Evolutionary conservation across 352 stramenopile genomes (phyloP).

Genomic region (Globisporangium radiosum): DNA sequence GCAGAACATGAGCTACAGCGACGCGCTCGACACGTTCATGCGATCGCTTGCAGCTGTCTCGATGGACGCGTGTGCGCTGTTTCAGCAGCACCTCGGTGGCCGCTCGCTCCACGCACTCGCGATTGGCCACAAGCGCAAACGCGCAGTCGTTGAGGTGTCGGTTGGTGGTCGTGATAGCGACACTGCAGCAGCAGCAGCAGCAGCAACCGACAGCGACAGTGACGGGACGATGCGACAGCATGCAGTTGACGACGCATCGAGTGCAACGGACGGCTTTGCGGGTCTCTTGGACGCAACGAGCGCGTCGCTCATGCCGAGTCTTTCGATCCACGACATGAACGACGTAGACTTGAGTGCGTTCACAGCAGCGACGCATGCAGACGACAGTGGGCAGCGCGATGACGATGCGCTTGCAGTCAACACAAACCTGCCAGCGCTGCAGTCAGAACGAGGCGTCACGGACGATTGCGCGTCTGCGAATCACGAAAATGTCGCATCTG

Average conservation of each 20-base stretch:
- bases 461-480: no score
- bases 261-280: constrained; percentile 14
- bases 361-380: constrained; percentile 7
- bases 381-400: constrained; percentile 3
- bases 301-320: constrained; percentile 30
- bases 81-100: constrained; percentile 62
- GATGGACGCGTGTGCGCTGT: constrained; percentile 54
- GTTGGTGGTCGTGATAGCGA: neutral
- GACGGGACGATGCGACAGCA: no score
- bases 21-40: constrained; percentile 65
- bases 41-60: constrained; percentile 48
- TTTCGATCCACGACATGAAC: constrained; percentile 58
- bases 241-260: neutral
- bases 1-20: constrained; percentile 78
- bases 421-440: no score
- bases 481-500: no score
- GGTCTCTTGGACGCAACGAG: constrained; percentile 24
- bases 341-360: constrained; percentile 50
- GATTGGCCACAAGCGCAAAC: constrained; percentile 30
- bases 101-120: constrained; percentile 40
- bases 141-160: no score
- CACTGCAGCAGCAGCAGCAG: neutral
- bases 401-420: neutral
- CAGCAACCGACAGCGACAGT: neutral
- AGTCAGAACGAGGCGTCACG: no score